Evolutionary conservation across 805 yeast species (phyloP), one percentile per base, ranked within the genome.

Genomic region (Maudiozyma bulderi): DNA sequence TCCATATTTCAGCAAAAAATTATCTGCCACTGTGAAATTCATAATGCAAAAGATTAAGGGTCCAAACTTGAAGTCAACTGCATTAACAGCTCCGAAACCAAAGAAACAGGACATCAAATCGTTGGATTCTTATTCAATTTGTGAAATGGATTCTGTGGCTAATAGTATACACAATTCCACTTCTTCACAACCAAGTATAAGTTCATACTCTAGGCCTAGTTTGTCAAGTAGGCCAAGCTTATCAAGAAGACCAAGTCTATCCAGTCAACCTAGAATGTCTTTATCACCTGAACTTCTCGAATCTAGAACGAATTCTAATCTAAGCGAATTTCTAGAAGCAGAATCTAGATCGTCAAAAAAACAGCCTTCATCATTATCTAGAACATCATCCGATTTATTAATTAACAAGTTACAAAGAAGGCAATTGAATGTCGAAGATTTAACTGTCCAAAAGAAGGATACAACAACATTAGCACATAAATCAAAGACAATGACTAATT

Each of bases 1-100:
- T 1, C 84, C 84, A 0, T 77, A 73, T 59, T 80, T 69, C 57
- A 74, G 69, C 45, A 73, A 72, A 49, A 72, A 66, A 50, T 60
- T 77, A 4, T 84, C 84, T 0, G 55, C 65, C 40, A 62, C 75
- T 4, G 71, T 77, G 8, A 70, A 69, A 45, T 73, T 71, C 50
- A 63, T 78, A 26, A 65, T 77, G 6, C 70, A 69, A 20, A 75
- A 72, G 47, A 66, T 79, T 44, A 78, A 76, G 50, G 77, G 75
- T 11, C 76, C 75, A 58, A 70, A 64, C 38, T 57, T 74, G 53
- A 70, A 48, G 43, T 39, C 69, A 40, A 31, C 15, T 8, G 13
- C 38, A 31, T 7, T 32, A 30, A 8, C 38, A 7, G 13, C 15
- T 2, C 11, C 41, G 15, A 39, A 32, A 6, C 14, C 26, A 40